These are phyloP conservation scores for Dendrocalamus sinicus DNA, from an alignment of 176 grass and related monocot species.

Conservation along the genomic window DNA sequence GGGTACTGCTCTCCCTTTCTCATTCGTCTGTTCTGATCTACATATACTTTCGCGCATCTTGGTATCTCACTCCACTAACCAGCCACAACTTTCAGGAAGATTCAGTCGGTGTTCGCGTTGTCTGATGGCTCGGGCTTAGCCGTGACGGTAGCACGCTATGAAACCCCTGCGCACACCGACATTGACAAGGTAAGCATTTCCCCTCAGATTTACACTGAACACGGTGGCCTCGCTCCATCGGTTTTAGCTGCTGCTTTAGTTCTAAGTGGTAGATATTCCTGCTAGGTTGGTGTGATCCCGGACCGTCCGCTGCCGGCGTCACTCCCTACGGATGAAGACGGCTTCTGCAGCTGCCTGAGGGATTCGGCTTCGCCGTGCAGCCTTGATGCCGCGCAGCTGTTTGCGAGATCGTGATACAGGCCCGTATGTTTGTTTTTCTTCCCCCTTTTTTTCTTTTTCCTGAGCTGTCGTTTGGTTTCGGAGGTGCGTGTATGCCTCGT, in stretches of 20 bases:
- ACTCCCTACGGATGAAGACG: conserved; percentile 75
- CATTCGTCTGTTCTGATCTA: neutral
- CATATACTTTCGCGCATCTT: neutral
- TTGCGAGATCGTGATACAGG: conserved; percentile 54
- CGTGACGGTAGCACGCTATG: conserved; percentile 85
- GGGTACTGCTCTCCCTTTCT: conserved; percentile 53
- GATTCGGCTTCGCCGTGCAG: conserved; percentile 64
- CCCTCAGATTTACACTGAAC: neutral
- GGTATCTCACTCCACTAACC: conserved; percentile 1
- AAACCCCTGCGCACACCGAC: conserved; percentile 82
- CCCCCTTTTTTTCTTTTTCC: neutral
- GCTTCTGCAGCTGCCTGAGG: conserved; percentile 65
- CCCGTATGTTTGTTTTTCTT: neutral
- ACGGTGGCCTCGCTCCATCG: neutral
- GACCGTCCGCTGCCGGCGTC: conserved; percentile 64
- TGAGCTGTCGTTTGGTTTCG: neutral
- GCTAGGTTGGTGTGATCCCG: conserved; percentile 74
- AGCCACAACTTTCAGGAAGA: conserved; percentile 66
- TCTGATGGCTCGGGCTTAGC: conserved; percentile 92
- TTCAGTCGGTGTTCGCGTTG: conserved; percentile 86
- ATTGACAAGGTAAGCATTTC: conserved; percentile 74
- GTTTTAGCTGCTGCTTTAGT: neutral
- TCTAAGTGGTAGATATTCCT: neutral
- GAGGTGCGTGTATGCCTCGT: no score
- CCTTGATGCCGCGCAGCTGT: conserved; percentile 57